Evolutionary conservation across 352 stramenopile genomes (phyloP).

Genomic region (Phytopythium sindhum): DNA sequence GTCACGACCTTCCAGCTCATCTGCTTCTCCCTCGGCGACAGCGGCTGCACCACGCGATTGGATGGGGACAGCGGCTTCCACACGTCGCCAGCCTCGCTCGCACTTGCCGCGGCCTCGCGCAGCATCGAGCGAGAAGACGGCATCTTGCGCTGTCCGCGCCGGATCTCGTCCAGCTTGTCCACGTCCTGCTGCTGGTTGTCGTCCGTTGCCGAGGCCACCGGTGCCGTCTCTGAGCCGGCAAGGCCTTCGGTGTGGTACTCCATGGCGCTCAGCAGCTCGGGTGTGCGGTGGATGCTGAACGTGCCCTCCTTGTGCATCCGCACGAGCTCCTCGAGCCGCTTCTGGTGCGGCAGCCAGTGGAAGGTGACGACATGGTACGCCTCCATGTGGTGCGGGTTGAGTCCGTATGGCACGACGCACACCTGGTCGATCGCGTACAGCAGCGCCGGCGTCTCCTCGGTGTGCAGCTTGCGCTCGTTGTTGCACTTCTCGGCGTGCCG

Average conservation of each 20-base stretch:
- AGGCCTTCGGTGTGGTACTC: slow-evolving; percentile 66
- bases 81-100: slow-evolving; percentile 18
- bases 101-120: slow-evolving; percentile 19
- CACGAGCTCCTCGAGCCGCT: slow-evolving; percentile 55
- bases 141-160: slow-evolving; percentile 52
- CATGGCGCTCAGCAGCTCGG: slow-evolving; percentile 61
- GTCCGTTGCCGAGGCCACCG: slow-evolving; percentile 17
- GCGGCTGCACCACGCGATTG: slow-evolving; percentile 35
- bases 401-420: slow-evolving; percentile 50
- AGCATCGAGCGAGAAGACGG: slow-evolving; percentile 35
- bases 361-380: slow-evolving; percentile 67
- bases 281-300: slow-evolving; percentile 75
- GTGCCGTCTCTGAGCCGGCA: slow-evolving; percentile 37
- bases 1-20: slow-evolving; percentile 58
- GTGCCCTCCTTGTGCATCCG: slow-evolving; percentile 75
- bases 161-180: slow-evolving; percentile 61
- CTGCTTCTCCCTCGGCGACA: slow-evolving; percentile 55
- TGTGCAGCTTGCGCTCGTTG: slow-evolving; percentile 77
- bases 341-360: slow-evolving; percentile 50
- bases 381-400: slow-evolving; percentile 40
- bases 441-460: slow-evolving; percentile 56
- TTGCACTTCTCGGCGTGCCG: slow-evolving; percentile 51
- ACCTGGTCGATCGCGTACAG: slow-evolving; percentile 61
- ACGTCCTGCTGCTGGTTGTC: slow-evolving; percentile 31
- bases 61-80: slow-evolving; percentile 61